Percentiles rank a stretch among this genome's conserved stretches.
These are phyloP conservation scores for Debaryomyces tyrocola DNA, from an alignment of 805 yeast genomes.

Conservation along the genomic window DNA sequence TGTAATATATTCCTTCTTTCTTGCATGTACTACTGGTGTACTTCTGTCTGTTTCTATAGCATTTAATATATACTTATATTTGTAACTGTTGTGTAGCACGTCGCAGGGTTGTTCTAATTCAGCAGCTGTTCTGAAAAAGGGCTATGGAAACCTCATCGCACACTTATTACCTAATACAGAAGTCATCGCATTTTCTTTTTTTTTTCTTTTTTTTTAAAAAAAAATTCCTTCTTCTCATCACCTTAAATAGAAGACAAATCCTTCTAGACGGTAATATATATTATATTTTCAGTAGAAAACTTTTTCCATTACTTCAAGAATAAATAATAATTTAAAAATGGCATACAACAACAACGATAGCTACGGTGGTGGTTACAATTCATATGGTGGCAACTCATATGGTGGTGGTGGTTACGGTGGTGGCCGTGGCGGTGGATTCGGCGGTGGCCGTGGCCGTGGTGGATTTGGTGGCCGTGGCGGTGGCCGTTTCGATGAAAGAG, in stretches of 20 bases:
- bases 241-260: neutral
- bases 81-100: neutral
- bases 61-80: slow-evolving; percentile 1
- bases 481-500: slow-evolving; percentile 40
- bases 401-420: slow-evolving; percentile 28
- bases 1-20: neutral
- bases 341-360: slow-evolving; percentile 37
- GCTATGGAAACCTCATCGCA: neutral
- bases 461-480: slow-evolving; percentile 40
- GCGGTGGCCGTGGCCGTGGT: slow-evolving; percentile 31
- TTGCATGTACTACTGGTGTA: slow-evolving; percentile 1
- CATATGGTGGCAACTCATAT: slow-evolving; percentile 33
- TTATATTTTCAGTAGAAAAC: neutral
- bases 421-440: slow-evolving; percentile 38
- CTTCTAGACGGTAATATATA: neutral
- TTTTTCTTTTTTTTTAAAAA: slow-evolving; percentile 5
- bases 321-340: slow-evolving; percentile 23
- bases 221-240: slow-evolving; percentile 1
- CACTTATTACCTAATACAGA: slow-evolving; percentile 8
- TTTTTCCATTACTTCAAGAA: neutral
- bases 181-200: slow-evolving; percentile 7
- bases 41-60: slow-evolving; percentile 1
- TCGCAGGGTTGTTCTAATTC: no score
- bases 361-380: slow-evolving; percentile 29
- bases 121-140: no score